These are phyloP conservation scores for Hydnomerulius pinastri DNA, from an alignment of 768 basidiomycete species.

Conservation along the genomic window DNA sequence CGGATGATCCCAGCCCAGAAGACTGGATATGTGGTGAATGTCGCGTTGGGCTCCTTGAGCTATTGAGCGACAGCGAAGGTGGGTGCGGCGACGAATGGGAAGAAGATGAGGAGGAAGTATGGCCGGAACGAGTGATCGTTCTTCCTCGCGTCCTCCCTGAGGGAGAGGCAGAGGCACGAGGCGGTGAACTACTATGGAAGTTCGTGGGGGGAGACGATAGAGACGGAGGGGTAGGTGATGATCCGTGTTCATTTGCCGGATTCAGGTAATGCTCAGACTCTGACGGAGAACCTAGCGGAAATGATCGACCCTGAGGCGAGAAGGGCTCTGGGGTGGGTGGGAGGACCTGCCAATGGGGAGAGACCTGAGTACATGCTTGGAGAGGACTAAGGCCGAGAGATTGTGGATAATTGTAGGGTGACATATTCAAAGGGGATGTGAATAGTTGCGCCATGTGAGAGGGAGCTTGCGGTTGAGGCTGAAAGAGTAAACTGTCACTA, in stretches of 20 bases:
- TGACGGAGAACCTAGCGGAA: neutral
- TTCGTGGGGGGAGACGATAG: neutral
- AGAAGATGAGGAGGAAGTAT: neutral
- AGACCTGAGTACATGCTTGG: neutral
- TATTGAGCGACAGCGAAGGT: neutral
- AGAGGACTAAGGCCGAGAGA: neutral
- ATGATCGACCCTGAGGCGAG: neutral
- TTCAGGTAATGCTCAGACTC: neutral
- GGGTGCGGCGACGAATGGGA: no score
- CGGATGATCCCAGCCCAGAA: neutral
- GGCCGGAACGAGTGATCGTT: neutral
- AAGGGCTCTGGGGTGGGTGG: neutral
- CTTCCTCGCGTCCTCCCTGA: neutral
- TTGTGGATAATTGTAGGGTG: neutral
- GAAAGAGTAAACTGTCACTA: neutral
- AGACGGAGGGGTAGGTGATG: neutral
- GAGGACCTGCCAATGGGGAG: neutral
- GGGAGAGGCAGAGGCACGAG: neutral
- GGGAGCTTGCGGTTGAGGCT: neutral
- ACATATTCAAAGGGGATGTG: neutral
- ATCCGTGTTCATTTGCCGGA: neutral
- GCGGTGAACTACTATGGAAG: neutral
- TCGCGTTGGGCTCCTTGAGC: neutral
- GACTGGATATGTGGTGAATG: neutral
- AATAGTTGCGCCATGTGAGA: neutral